Percentiles rank a stretch among this genome's conserved stretches.
phyloP scores from a whole-genome alignment of 768 basidiomycete genomes.

The Pluteus cervinus region DNA sequence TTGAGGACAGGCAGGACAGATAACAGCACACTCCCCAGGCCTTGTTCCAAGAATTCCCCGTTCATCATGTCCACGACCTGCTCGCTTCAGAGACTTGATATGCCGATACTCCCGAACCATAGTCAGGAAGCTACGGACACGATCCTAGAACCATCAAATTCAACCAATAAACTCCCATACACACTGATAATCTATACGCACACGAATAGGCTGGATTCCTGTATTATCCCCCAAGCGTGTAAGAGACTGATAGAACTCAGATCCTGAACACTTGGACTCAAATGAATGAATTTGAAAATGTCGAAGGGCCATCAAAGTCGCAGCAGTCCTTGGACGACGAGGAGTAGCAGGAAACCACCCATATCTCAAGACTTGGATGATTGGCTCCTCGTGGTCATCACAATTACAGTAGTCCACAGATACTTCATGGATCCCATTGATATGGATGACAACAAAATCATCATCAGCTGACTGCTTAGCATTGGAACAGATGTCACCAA shows the following conservation, averaged over 20 bases:
- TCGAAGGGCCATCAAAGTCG: conserved; percentile 8
- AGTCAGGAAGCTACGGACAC: not conserved
- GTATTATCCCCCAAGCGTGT: conserved; percentile 1
- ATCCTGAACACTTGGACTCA: conserved; percentile 11
- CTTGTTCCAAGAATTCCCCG: conserved; percentile 1
- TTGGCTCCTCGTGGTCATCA: not conserved
- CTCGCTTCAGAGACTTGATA: conserved; percentile 1
- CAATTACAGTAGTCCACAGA: conserved; percentile 14
- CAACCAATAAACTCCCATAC: not conserved
- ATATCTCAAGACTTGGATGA: conserved; percentile 15
- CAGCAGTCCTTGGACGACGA: conserved; percentile 6
- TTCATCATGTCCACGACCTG: conserved; percentile 5
- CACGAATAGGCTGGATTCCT: not conserved
- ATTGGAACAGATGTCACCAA: not conserved
- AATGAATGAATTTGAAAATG: conserved; percentile 10
- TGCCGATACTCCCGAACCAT: not conserved
- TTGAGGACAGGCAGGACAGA: conserved; percentile 7
- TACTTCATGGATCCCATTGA: conserved; percentile 11
- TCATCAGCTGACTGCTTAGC: conserved; percentile 1
- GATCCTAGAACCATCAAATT: conserved; percentile 1
- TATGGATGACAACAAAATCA: conserved; percentile 12
- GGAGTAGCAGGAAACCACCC: conserved; percentile 8
- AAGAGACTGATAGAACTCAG: conserved; percentile 9
- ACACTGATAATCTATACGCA: not conserved
- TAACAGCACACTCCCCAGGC: conserved; percentile 1